Base-by-base conservation (phyloP, 371 early-diverging fungal species). In the Lichtheimia corymbifera region DNA sequence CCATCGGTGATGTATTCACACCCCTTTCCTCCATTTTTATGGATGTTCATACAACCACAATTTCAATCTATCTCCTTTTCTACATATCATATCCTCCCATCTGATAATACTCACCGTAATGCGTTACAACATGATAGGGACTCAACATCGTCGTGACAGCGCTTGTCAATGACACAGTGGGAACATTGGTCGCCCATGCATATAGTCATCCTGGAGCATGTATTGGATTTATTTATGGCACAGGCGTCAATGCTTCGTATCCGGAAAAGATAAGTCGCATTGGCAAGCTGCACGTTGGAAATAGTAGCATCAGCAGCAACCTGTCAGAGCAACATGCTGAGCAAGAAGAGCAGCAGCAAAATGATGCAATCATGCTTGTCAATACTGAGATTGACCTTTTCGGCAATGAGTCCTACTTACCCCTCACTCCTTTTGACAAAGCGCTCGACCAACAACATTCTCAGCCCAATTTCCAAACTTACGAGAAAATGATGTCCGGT, bases 121-220 rank as follows among this genome's bases (percentile, higher is more conserved):
- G 9, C 9, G 35, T 11, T 35, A 9, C 35, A 35, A 60, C 27
- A 42, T 20, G n/a, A n/a, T 70, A 85, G 84, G 76, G 76, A 25
- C 65, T 89, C 43, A 50, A 59, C 35, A 85, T 90, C 28, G 83
- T 96, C 24, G 89, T 95, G 53, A 84, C 88, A 49, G 95, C 96
- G n/a, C 79, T 97, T 15, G 84, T 97, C 60, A 98, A 98, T 81
- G 96, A 96, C 76, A 93, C 95, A 0, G 94, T 93, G 30, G 94
- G 94, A 24, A 91, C 94, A 1, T 77, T 94, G 50, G 83, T 93
- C 55, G 87, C 93, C 35, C 88, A 93, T 59, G 91, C 91, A 5
- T 94, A 93, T 79, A 66, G 69, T 45, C 77, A 86, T 54, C 91
- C 91, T 5, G 81, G 84, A 50, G 91, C 91, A 49, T 79, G 84